Base-by-base conservation (phyloP, 352 stramenopile genomes). In the Phytophthora macrochlamydospora region DNA sequence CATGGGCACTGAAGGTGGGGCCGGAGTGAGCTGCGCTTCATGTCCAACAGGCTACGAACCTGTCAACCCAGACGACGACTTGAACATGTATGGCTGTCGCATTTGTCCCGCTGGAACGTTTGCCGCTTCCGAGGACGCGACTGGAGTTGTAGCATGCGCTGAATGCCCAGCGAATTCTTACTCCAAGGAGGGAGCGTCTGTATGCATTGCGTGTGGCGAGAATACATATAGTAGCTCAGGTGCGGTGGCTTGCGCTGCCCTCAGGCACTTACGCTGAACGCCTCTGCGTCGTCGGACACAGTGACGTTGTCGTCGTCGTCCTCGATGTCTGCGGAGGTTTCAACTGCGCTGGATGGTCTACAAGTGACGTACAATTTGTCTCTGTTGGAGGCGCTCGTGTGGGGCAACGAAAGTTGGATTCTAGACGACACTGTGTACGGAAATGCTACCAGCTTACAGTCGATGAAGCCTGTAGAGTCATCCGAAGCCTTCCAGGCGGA, bases 361-460 rank as follows among this genome's bases (percentile, higher is more conserved):
- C 61, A 77, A 14, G 69, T 87, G 40, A 85, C 76, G 35, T 93
- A 93, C 69, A 90, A 92, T 49, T 67, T 93, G n/a, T 87, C 80
- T 29, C 54, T 88, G n/a, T 56, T 93, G 3, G 80, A 93, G 62
- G 73, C 68, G 55, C 75, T 93, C 0, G 78, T 89, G 33, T 91
- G 79, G 78, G 83, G 83, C 42, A 93, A 91, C 48, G 69, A 82
- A n/a, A 87, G 77, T 52, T 82, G 73, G 58, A 71, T 85, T 24
- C 56, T 82, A 44, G 69, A 73, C 32, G 74, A 83, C 51, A 78
- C 62, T 0, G 62, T 81, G 5, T 81, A 81, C 48, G 69, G 72
- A 24, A 74, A 74, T 9, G 54, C 65, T 1, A 63, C 68, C 6
- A 75, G 73, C 31, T 33, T 76, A 33, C 69, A 79, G 51, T 76